A percentile compares a stretch with the other conserved stretches of the same genome.
Conservation (phyloP, 2,329 filamentous ascomycete species). For the Aspergillus aculeatinus region DNA sequence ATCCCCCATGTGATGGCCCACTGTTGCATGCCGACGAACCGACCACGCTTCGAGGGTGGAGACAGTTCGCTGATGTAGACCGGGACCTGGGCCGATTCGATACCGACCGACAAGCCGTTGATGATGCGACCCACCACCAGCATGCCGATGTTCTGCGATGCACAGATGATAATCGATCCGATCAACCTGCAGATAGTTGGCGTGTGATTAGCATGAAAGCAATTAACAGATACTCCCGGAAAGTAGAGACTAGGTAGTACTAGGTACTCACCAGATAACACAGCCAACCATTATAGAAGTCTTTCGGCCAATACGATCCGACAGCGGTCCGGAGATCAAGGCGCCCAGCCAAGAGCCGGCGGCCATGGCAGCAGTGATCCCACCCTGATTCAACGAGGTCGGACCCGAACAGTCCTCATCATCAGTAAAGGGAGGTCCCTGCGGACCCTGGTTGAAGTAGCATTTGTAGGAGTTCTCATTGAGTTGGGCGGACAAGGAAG, state of each 20-base stretch:
- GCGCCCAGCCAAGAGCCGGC: constrained; percentile 68
- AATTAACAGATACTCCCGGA: constrained; percentile 37
- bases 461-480: constrained; percentile 57
- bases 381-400: constrained; percentile 57
- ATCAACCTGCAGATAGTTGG: constrained; percentile 47
- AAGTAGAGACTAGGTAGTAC: not conserved
- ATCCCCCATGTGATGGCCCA: constrained; percentile 74
- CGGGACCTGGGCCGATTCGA: constrained; percentile 68
- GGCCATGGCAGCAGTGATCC: constrained; percentile 71
- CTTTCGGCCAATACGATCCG: constrained; percentile 56
- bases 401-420: constrained; percentile 47
- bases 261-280: constrained; percentile 44
- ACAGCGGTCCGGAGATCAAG: constrained; percentile 54
- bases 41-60: constrained; percentile 55
- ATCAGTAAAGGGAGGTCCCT: constrained; percentile 56
- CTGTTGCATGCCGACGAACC: constrained; percentile 71
- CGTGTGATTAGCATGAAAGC: constrained; percentile 31
- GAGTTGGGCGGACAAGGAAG: constrained; percentile 37
- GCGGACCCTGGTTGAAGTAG: constrained; percentile 63
- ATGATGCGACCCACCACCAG: constrained; percentile 68
- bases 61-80: constrained; percentile 70
- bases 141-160: constrained; percentile 65
- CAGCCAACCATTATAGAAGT: constrained; percentile 52
- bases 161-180: constrained; percentile 57
- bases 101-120: constrained; percentile 70